These are phyloP conservation scores for Trametes versicolor DNA, from an alignment of 1,284 basidiomycete genomes.

Conservation along the genomic window DNA sequence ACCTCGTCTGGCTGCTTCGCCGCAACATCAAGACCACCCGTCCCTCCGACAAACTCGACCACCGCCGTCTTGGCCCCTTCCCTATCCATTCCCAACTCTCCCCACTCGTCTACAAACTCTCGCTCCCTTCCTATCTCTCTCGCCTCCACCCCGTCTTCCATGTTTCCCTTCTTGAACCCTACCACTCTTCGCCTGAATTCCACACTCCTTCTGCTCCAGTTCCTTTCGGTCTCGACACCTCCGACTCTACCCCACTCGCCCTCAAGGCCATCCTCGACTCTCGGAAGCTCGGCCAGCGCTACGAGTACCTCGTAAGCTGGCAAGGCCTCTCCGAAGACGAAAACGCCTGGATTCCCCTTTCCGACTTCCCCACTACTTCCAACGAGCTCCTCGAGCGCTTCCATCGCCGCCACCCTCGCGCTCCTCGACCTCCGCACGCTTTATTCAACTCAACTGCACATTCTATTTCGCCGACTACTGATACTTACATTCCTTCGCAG, in stretches of 20 bases:
- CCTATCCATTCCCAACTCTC: slow-evolving; percentile 37
- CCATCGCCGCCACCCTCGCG: slow-evolving; percentile 44
- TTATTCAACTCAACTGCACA: not conserved
- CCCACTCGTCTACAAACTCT: slow-evolving; percentile 41
- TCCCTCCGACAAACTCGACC: slow-evolving; percentile 51
- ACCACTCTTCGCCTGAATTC: slow-evolving; percentile 39
- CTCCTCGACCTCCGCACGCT: slow-evolving; percentile 32
- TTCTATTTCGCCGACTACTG: not conserved
- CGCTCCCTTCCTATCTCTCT: slow-evolving; percentile 45
- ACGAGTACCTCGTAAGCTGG: slow-evolving; percentile 46
- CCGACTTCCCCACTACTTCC: slow-evolving; percentile 41
- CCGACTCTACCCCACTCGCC: slow-evolving; percentile 34
- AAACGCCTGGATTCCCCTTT: slow-evolving; percentile 44
- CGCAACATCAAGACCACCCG: slow-evolving; percentile 49
- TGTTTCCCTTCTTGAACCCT: slow-evolving; percentile 50
- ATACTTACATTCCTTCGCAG: not conserved
- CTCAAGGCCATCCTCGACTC: slow-evolving; percentile 37
- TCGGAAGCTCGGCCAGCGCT: slow-evolving; percentile 43
- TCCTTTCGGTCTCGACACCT: slow-evolving; percentile 33
- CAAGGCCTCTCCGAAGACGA: no score
- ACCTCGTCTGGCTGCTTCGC: slow-evolving; percentile 48
- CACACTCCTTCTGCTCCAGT: slow-evolving; percentile 35
- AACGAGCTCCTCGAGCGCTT: slow-evolving; percentile 45
- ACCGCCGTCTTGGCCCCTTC: slow-evolving; percentile 50
- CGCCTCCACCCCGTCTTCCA: slow-evolving; percentile 52